These are phyloP conservation scores for Fraxinus greggii DNA, from an alignment of 305 asterid species.

Conservation along the genomic window DNA sequence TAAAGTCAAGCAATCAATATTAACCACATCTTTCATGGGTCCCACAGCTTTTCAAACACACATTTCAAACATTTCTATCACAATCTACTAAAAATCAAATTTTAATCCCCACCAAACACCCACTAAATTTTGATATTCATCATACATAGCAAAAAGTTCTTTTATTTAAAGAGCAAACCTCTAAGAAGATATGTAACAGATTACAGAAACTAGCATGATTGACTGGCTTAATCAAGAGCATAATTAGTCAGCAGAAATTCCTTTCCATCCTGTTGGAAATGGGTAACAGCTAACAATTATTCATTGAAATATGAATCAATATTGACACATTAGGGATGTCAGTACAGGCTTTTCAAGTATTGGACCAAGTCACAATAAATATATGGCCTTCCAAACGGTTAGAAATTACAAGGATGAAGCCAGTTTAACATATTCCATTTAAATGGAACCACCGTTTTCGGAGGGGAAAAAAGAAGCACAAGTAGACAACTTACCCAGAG, in stretches of 20 bases:
- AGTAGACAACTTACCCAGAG: constrained; percentile 57
- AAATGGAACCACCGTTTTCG: constrained; percentile 2
- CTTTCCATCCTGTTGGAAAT: not conserved
- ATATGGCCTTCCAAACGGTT: constrained; percentile 4
- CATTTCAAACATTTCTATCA: too few relatives aligned
- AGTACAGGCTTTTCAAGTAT: constrained; percentile 9
- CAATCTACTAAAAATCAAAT: too few relatives aligned
- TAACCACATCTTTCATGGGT: too few relatives aligned
- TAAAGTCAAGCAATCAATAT: too few relatives aligned
- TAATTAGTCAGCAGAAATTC: not conserved
- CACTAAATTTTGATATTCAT: not conserved
- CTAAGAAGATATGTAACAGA: not conserved
- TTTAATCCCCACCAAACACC: too few relatives aligned
- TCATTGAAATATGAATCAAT: not conserved
- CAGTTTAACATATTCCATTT: constrained; percentile 18
- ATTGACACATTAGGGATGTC: not conserved
- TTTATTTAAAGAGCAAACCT: not conserved
- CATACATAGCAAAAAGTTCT: not conserved
- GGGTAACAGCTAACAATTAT: not conserved
- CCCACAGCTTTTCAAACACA: too few relatives aligned
- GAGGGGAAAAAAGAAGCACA: constrained; percentile 20
- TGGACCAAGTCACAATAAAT: not conserved
- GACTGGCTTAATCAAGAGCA: not conserved
- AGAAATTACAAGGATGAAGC: not conserved
- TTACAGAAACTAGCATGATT: not conserved